Percentiles rank a stretch among this genome's conserved stretches.
Evolutionary conservation across 192 early-diverging fungal species (phyloP).

Genomic region (Gryganskiella cystojenkinii): DNA sequence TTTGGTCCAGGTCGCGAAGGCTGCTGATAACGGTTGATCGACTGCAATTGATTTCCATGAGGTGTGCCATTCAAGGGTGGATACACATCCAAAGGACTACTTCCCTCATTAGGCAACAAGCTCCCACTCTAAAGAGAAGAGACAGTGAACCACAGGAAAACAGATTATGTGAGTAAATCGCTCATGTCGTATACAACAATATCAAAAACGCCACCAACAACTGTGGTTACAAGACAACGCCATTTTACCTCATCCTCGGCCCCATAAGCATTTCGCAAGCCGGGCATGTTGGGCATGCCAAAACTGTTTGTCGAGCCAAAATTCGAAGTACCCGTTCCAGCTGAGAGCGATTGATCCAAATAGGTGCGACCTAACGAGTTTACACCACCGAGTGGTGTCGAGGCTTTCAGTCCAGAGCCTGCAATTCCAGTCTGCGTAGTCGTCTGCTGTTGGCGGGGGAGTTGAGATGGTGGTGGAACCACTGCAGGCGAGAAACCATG

Average conservation of each 20-base stretch:
- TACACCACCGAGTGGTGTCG: conserved; percentile 29
- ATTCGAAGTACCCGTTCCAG: conserved; percentile 21
- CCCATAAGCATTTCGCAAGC: conserved; percentile 29
- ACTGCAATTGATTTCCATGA: conserved; percentile 29
- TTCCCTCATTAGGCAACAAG: conserved; percentile 30
- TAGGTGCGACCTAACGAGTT: conserved; percentile 28
- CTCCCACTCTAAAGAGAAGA: conserved; percentile 22
- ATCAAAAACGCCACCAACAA: too few relatives aligned
- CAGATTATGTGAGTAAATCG: not conserved
- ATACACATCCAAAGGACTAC: conserved; percentile 23
- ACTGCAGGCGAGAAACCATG: conserved; percentile 40
- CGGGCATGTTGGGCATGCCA: conserved; percentile 32
- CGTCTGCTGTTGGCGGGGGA: conserved; percentile 42
- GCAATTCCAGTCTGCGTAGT: conserved; percentile 24
- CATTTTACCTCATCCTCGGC: conserved; percentile 49
- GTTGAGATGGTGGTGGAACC: conserved; percentile 36
- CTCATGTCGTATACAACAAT: not conserved
- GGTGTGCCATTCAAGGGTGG: conserved; percentile 18
- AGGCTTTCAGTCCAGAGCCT: conserved; percentile 32
- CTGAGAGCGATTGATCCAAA: conserved; percentile 22
- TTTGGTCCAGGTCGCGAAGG: conserved; percentile 18
- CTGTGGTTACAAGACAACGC: too few relatives aligned
- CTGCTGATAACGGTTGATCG: conserved; percentile 36
- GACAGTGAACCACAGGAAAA: not conserved
- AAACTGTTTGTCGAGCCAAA: conserved; percentile 32